These are phyloP conservation scores for Sclerotinia nivalis DNA, from an alignment of 2,329 filamentous ascomycete genomes.

Conservation along the genomic window DNA sequence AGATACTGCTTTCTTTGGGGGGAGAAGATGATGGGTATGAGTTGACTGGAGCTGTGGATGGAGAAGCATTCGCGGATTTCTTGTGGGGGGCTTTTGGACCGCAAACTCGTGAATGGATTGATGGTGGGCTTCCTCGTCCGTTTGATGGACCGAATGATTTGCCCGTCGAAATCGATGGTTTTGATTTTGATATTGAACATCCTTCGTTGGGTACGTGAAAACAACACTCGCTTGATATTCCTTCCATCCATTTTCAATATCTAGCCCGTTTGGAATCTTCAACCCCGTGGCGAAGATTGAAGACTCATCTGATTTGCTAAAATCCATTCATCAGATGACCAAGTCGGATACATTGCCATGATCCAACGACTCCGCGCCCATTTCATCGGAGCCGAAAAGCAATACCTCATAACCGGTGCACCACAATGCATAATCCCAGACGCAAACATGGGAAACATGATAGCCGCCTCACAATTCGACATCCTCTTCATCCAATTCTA, in stretches of 20 bases:
- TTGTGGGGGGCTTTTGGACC: constrained; percentile 48
- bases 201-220: constrained; percentile 26
- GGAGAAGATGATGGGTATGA: constrained; percentile 40
- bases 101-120: constrained; percentile 39
- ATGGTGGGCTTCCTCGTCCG: constrained; percentile 36
- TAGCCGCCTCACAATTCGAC: constrained; percentile 36
- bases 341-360: constrained; percentile 35
- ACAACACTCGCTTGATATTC: background rate
- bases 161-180: constrained; percentile 39
- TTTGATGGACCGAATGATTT: constrained; percentile 31
- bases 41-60: constrained; percentile 43
- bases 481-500: constrained; percentile 41
- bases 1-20: constrained; percentile 46
- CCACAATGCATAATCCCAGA: constrained; percentile 39
- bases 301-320: background rate
- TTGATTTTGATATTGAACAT: constrained; percentile 42
- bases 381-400: constrained; percentile 33
- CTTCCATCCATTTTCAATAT: no score
- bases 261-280: no score
- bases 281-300: no score
- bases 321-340: constrained; percentile 25
- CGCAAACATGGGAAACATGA: constrained; percentile 37
- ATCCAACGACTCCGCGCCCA: constrained; percentile 36
- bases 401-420: constrained; percentile 39
- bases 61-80: constrained; percentile 42